These are phyloP conservation scores for Imleria badia DNA, from an alignment of 768 basidiomycete genomes.

Conservation along the genomic window DNA sequence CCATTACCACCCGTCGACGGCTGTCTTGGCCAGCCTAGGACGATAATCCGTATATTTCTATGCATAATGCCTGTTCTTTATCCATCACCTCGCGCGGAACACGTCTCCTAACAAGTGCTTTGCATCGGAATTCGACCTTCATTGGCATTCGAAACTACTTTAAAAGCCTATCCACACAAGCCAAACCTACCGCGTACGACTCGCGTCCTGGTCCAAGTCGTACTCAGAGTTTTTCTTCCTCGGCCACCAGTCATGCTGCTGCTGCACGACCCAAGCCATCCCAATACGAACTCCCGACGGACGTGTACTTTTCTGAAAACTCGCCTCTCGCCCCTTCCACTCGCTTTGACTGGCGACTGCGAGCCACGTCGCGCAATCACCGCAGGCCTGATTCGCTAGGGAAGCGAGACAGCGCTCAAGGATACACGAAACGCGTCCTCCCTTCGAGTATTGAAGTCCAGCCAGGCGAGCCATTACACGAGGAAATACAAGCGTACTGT, in stretches of 20 bases:
- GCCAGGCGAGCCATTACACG: slow-evolving; percentile 43
- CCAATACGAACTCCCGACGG: slow-evolving; percentile 24
- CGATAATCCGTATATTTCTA: not conserved
- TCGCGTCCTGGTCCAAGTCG: not conserved
- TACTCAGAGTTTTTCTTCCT: slow-evolving; percentile 16
- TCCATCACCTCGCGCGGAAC: not conserved
- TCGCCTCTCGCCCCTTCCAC: slow-evolving; percentile 26
- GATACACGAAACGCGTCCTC: slow-evolving; percentile 38
- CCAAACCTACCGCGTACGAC: not conserved
- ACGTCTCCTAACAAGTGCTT: slow-evolving; percentile 6
- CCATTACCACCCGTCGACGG: not conserved
- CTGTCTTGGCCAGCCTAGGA: not conserved
- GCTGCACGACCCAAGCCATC: slow-evolving; percentile 15
- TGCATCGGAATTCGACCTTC: slow-evolving; percentile 22
- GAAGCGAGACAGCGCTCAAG: slow-evolving; percentile 14
- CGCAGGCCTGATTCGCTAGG: slow-evolving; percentile 12
- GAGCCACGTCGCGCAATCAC: slow-evolving; percentile 47
- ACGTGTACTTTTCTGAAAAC: slow-evolving; percentile 30
- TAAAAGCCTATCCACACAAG: slow-evolving; percentile 13
- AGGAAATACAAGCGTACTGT: slow-evolving; percentile 53
- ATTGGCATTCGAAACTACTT: slow-evolving; percentile 35
- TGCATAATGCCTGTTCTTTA: slow-evolving; percentile 15
- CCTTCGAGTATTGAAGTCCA: slow-evolving; percentile 36
- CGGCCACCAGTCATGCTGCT: slow-evolving; percentile 3
- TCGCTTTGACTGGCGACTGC: slow-evolving; percentile 63